Evolutionary conservation across 2,329 filamentous ascomycete genomes (phyloP).

Genomic region (Drechmeria coniospora): DNA sequence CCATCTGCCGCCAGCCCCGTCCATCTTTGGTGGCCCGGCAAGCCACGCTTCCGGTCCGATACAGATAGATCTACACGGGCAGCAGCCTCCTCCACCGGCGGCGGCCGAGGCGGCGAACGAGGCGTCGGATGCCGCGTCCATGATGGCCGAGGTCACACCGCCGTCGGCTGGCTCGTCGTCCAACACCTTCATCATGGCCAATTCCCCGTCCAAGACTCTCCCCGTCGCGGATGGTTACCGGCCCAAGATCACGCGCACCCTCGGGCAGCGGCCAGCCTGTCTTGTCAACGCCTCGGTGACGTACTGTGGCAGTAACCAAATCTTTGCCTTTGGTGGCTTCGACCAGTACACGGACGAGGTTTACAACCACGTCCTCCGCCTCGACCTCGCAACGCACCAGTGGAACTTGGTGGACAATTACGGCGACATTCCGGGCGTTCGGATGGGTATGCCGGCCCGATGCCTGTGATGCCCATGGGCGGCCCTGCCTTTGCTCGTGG

Average conservation of each 20-base stretch:
- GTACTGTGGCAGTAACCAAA: conserved; percentile 95
- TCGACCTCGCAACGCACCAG: conserved; percentile 76
- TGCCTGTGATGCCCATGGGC: background rate
- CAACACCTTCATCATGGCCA: conserved; percentile 84
- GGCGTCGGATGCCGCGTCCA: conserved; percentile 11
- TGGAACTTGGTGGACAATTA: conserved; percentile 98
- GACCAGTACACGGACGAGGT: conserved; percentile 98
- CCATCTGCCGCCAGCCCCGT: conserved; percentile 20
- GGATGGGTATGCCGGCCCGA: conserved; percentile 55
- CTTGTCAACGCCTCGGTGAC: conserved; percentile 97
- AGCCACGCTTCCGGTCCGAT: conserved; percentile 11
- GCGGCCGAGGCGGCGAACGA: conserved; percentile 9
- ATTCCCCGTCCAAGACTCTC: conserved; percentile 57
- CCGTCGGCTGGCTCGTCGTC: conserved; percentile 25
- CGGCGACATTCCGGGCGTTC: conserved; percentile 89
- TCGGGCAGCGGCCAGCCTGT: conserved; percentile 75
- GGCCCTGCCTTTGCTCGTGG: background rate
- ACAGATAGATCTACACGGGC: too few relatives aligned
- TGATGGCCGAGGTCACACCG: conserved; percentile 8
- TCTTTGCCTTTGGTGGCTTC: conserved; percentile 96
- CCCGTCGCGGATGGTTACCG: conserved; percentile 59
- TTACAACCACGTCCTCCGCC: conserved; percentile 87
- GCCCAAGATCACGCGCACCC: conserved; percentile 65
- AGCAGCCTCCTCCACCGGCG: conserved; percentile 13
- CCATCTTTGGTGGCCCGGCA: conserved; percentile 30